Evolutionary conservation across 768 basidiomycete species (phyloP), one percentile per base, ranked within the genome.

Genomic region (Amanita inopinata): DNA sequence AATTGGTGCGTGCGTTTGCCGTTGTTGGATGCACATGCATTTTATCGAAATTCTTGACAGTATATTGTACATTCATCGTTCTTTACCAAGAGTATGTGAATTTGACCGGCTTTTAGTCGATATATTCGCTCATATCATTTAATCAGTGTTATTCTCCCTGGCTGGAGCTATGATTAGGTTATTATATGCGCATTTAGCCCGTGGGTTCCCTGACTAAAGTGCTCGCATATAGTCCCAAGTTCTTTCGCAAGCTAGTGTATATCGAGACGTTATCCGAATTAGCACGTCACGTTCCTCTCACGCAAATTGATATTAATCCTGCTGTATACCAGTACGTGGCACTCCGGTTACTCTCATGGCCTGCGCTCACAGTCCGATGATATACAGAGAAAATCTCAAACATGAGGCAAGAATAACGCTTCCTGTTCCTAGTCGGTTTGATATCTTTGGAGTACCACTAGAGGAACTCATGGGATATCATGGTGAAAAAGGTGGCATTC

Each of bases 121-220:
- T 19, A 23, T 14, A 35, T 32, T 30, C 9, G 19, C 40, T 48
- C 43, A 54, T 48, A 38, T 37, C 25, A 6, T 12, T 38, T 34
- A 38, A 47, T 14, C 46, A 91, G 88, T 90, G 87, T 63, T 92
- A 2, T 89, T 92, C 58, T 89, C 88, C 7, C 65, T 91, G 35
- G 88, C 88, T 22, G 86, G 87, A 2, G 83, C 88, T 30, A 80
- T 90, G 47, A 87, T 92, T 54, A 89, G 83, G 82, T 84, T 45
- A n/a, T 61, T 40, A 14, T 17, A 31, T 41, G 31, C n/a, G 25
- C 27, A 3, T 31, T 15, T 27, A 15, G 25, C n/a, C 1, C 3
- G 10, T 12, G 12, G 5, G 1, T 28, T 20, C 9, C 17, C 1
- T 36, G 9, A 27, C 20, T 10, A 35, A n/a, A 30, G 22, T 14